These are phyloP conservation scores for Mucor irregularis DNA, from an alignment of 371 early-diverging fungal species.

Conservation along the genomic window DNA sequence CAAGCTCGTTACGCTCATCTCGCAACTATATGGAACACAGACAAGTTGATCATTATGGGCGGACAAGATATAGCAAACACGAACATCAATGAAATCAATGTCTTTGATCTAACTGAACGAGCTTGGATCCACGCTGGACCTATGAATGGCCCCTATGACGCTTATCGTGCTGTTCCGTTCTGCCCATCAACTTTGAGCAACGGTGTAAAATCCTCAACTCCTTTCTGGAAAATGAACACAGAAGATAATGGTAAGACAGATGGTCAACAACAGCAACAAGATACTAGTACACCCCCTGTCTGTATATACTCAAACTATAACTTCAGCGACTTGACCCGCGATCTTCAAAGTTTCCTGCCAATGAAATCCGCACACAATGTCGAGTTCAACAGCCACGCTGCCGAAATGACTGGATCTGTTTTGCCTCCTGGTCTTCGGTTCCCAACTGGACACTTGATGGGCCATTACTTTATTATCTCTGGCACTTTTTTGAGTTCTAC, in stretches of 20 bases:
- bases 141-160: constrained; percentile 68
- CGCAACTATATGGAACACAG: constrained; percentile 48
- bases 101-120: constrained; percentile 64
- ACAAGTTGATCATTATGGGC: constrained; percentile 69
- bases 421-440: constrained; percentile 81
- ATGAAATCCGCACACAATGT: constrained; percentile 5
- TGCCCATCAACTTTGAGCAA: constrained; percentile 4
- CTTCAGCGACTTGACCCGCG: constrained; percentile 73
- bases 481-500: constrained; percentile 72
- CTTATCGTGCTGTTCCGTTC: constrained; percentile 71
- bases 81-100: constrained; percentile 76
- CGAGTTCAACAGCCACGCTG: constrained; percentile 55
- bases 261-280: not conserved
- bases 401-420: constrained; percentile 52
- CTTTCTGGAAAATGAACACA: constrained; percentile 19
- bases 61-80: constrained; percentile 78
- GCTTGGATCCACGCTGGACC: constrained; percentile 66
- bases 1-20: constrained; percentile 80
- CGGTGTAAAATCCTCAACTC: not conserved
- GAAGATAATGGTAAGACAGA: not conserved
- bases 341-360: constrained; percentile 65
- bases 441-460: constrained; percentile 69
- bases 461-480: constrained; percentile 73
- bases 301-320: constrained; percentile 82
- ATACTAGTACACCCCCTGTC: constrained; percentile 29